Base-by-base conservation (phyloP, 2,329 filamentous ascomycete species). In the Hypoxylon rubiginosum region DNA sequence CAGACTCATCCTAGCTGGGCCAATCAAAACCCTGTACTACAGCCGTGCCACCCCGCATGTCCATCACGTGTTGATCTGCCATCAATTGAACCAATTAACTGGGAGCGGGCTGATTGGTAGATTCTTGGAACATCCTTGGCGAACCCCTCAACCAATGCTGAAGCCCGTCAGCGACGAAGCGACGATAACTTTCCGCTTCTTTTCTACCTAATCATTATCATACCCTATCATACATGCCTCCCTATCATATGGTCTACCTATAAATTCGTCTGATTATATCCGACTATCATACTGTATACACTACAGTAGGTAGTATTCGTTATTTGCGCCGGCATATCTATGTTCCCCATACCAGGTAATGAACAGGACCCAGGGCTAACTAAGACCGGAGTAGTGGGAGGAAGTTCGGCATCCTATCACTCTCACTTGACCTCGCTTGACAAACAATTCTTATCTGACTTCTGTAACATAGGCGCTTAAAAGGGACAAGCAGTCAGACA, bases 31-130 rank as follows among this genome's bases (percentile, higher is more conserved):
- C 6, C n/a, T 28, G 24, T 17, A 50, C 48, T 48, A 11, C 3
- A 11, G 45, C 59, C 65, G 50, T 58, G 56, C 55, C 58, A 67
- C 64, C 67, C 67, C 65, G 65, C 65, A 65, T 54, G 41, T 52
- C 32, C n/a, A 70, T 70, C 67, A 70, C 67, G 67, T 70, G 67
- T 59, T 61, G 58, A 30, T 65, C 32, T n/a, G 19, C 49, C 39
- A 57, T 58, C 43, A 50, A 60, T 61, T 58, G 49, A 68, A 64
- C 67, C 67, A 70, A 70, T 67, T 26, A 57, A 26, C 56, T 66
- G 58, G 61, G 61, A 64, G 60, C 34, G 19, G 30, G 3, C 17
- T 64, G 63, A 69, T 69, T 69, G 67, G 67, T 61, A 43, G 17
- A 49, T 21, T 51, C 39, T 67, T 62, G 43, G 49, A 24, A 57